Conservation (phyloP, 2,329 filamentous ascomycete species). For the Coniochaeta hoffmannii region DNA sequence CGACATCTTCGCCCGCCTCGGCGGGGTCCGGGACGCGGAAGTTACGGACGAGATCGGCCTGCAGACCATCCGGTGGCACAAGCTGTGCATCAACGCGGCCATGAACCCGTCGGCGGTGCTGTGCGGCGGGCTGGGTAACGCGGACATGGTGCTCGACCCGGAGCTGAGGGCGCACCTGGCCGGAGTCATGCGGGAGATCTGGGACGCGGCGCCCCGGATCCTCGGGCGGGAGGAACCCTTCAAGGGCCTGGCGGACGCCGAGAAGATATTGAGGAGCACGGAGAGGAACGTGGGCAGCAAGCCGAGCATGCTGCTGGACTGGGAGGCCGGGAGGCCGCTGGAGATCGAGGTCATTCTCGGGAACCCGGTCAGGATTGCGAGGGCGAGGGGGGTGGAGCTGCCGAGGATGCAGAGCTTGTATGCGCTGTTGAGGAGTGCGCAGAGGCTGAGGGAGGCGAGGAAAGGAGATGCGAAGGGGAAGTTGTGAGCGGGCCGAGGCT, state of each 20-base stretch:
- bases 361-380: constrained; percentile 60
- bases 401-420: constrained; percentile 60
- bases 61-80: constrained; percentile 68
- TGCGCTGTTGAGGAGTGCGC: constrained; percentile 55
- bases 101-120: constrained; percentile 69
- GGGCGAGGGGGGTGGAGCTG: constrained; percentile 55
- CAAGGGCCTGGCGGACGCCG: constrained; percentile 49
- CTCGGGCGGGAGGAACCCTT: constrained; percentile 53
- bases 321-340: constrained; percentile 57
- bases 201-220: constrained; percentile 54
- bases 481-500: constrained; percentile 16
- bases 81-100: constrained; percentile 67
- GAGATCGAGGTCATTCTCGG: constrained; percentile 68
- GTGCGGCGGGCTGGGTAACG: constrained; percentile 56
- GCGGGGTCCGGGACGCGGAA: constrained; percentile 58
- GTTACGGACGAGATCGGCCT: constrained; percentile 57
- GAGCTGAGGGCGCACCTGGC: constrained; percentile 55
- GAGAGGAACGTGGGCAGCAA: constrained; percentile 57
- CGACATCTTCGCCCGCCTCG: constrained; percentile 45
- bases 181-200: constrained; percentile 64
- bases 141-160: constrained; percentile 56
- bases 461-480: constrained; percentile 18
- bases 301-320: constrained; percentile 63
- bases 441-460: constrained; percentile 39
- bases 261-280: constrained; percentile 55